Conservation (phyloP, 1,284 basidiomycete genomes). For the Bjerkandera adusta region DNA sequence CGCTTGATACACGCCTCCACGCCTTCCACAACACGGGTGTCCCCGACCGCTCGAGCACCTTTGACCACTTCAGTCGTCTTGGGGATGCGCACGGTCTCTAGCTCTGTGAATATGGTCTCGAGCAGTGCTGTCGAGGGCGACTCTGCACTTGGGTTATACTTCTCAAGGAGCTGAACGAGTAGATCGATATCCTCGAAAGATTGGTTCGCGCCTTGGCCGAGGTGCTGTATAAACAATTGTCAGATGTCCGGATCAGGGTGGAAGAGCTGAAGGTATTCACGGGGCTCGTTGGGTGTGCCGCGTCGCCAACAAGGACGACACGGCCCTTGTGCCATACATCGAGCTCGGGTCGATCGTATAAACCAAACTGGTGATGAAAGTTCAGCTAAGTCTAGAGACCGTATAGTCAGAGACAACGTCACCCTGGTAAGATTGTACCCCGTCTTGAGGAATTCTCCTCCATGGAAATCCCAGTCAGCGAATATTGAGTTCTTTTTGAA, state of each 20-base stretch:
- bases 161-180: conserved; percentile 34
- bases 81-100: conserved; percentile 31
- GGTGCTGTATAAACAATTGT: conserved; percentile 32
- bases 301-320: conserved; percentile 33
- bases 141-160: conserved; percentile 31
- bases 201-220: conserved; percentile 50
- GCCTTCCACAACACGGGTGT: conserved; percentile 34
- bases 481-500: conserved; percentile 27
- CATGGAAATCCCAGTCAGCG: conserved; percentile 29
- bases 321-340: conserved; percentile 38
- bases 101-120: conserved; percentile 29
- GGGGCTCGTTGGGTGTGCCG: conserved; percentile 34
- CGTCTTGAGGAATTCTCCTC: conserved; percentile 33
- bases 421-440: conserved; percentile 40
- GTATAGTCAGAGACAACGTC: background rate
- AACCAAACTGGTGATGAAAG: conserved; percentile 34
- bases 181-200: conserved; percentile 44
- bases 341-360: conserved; percentile 45
- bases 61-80: conserved; percentile 35
- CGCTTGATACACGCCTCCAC: conserved; percentile 32
- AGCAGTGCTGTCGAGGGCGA: conserved; percentile 33
- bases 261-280: conserved; percentile 18
- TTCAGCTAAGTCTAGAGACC: no score
- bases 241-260: background rate
- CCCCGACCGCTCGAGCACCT: conserved; percentile 36